Evolutionary conservation across 2,329 filamentous ascomycete genomes (phyloP), one percentile per base, ranked within the genome.

Genomic region (Penicillium sp.): DNA sequence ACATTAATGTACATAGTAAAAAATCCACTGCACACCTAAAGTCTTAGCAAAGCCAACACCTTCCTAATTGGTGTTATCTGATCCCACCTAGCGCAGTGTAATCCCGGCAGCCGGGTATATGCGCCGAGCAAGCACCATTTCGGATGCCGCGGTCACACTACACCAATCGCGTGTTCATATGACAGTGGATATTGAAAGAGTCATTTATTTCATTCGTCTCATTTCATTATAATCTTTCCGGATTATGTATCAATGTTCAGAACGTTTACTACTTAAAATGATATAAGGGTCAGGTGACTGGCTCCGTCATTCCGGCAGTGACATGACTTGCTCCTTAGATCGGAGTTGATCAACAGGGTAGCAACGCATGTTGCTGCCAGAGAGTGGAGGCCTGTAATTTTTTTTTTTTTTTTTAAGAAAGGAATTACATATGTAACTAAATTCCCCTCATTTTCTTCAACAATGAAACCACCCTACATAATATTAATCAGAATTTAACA

Each of bases 91-190:
- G 30, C 18, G 39, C 30, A 10, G 49, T 52, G 36, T 52, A 47
- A 52, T 50, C 47, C 47, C 50, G 43, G 41, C 7, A 47, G 38
- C 23, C 50, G 50, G 50, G 36, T 29, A 26, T 35, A 47, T 34
- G 50, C 35, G 35, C 41, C 7, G 26, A 16, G 26, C 43, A 18
- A 14, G 35, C 19, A 27, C 42, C 26, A 40, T 34, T 40, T 40
- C 11, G 19, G 42, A 47, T 47, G 39, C 51, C 46, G 46, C 50
- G 46, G 51, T 49, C 40, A 53, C 40, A 40, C 26, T 29, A 47
- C 36, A 27, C 39, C 29, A 52, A 18, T 40, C 43, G 49, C 43
- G 43, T 47, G 36, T 32, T 42, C n/a, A 29, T 35, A 53, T 50
- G 39, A 39, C 30, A 8, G 26, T 50, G 39, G 13, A 40, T n/a